A percentile compares a stretch with the other conserved stretches of the same genome.
Evolutionary conservation across 352 stramenopile species (phyloP).

Genomic region (Phytophthora colocasiae): DNA sequence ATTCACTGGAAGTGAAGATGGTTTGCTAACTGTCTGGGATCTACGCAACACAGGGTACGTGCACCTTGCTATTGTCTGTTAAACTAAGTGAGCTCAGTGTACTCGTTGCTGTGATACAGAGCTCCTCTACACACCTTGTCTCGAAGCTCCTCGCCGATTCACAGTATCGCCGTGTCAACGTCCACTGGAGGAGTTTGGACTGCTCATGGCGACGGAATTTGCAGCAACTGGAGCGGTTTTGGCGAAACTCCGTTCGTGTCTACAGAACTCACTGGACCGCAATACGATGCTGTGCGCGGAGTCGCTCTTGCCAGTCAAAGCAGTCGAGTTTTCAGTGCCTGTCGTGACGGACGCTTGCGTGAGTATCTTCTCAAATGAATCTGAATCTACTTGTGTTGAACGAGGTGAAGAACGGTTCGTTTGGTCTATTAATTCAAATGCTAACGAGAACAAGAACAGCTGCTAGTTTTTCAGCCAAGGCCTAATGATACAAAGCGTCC

Average conservation of each 20-base stretch:
- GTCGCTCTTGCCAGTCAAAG: constrained; percentile 44
- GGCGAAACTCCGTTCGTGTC: constrained; percentile 24
- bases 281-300: constrained; percentile 74
- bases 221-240: constrained; percentile 60
- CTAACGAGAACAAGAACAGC: constrained; percentile 30
- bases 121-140: constrained; percentile 56
- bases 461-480: constrained; percentile 28
- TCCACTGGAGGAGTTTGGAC: constrained; percentile 50
- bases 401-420: constrained; percentile 13
- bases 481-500: constrained; percentile 44
- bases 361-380: constrained; percentile 53
- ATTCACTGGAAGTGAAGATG: constrained; percentile 71
- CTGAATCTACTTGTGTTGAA: constrained; percentile 1
- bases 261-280: constrained; percentile 65
- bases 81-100: not conserved
- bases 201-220: constrained; percentile 62
- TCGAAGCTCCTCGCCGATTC: constrained; percentile 59
- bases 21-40: constrained; percentile 67
- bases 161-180: constrained; percentile 46
- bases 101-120: constrained; percentile 31
- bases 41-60: constrained; percentile 58
- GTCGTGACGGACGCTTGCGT: constrained; percentile 69
- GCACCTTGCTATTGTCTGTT: not conserved
- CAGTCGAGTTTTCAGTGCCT: constrained; percentile 60
- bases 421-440: constrained; percentile 41